A percentile compares a stretch with the other conserved stretches of the same genome.
Evolutionary conservation across 164 flowering plant species (phyloP).

Genomic region (Aristolochia fimbriata): DNA sequence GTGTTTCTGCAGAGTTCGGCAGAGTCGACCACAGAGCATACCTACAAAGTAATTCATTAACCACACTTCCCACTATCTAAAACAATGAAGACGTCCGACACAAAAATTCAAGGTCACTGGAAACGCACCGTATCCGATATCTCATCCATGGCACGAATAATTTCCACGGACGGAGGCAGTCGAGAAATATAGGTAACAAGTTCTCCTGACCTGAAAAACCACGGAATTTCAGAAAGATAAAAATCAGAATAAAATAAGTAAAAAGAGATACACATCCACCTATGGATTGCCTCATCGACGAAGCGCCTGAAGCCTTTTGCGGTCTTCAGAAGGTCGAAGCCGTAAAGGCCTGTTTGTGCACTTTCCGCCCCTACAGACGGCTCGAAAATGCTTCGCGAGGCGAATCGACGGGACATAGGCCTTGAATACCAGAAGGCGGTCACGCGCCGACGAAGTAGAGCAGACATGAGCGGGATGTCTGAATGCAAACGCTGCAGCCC

Average conservation of each 20-base stretch:
- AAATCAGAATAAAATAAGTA: too few species aligned
- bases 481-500: background rate
- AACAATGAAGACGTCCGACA: background rate
- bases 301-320: conserved; percentile 72
- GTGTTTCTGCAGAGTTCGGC: conserved; percentile 89
- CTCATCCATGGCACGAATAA: conserved; percentile 81
- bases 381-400: conserved; percentile 19
- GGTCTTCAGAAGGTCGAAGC: conserved; percentile 57
- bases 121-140: conserved; percentile 64
- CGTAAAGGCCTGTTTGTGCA: conserved; percentile 70
- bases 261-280: conserved; percentile 21
- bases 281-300: conserved; percentile 79
- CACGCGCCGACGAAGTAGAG: conserved; percentile 15
- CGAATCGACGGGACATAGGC: conserved; percentile 6
- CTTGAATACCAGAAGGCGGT: conserved; percentile 6
- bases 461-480: conserved; percentile 3
- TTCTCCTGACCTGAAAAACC: conserved; percentile 57
- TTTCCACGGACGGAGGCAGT: conserved; percentile 56
- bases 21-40: conserved; percentile 86
- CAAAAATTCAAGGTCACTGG: background rate
- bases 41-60: conserved; percentile 27
- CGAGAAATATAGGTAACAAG: conserved; percentile 47
- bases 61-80: background rate
- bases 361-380: conserved; percentile 18
- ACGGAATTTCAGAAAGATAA: background rate